phyloP scores from a whole-genome alignment of 768 basidiomycete genomes.

The Tulasnella sp. region DNA sequence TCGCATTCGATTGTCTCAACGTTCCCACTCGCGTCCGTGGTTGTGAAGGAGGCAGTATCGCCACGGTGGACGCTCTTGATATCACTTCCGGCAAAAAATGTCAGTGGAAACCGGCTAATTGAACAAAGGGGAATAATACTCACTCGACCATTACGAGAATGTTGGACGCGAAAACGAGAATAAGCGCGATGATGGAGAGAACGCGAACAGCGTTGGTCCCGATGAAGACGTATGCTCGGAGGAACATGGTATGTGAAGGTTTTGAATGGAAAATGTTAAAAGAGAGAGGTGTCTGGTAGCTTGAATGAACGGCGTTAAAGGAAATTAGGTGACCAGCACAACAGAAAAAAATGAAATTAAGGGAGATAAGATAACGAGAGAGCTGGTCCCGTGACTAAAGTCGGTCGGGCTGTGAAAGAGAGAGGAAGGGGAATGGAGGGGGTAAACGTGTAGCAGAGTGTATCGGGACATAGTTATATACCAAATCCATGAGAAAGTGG shows the following conservation, averaged over 20 bases:
- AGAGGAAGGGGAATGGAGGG: too few species aligned
- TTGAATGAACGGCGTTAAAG: too few species aligned
- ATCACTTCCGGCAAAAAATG: conserved; percentile 27
- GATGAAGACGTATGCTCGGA: conserved; percentile 40
- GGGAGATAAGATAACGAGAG: too few species aligned
- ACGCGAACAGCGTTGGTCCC: conserved; percentile 67
- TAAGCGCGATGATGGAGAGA: conserved; percentile 65
- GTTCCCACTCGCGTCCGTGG: conserved; percentile 25
- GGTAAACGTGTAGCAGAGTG: too few species aligned
- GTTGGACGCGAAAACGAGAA: conserved; percentile 57
- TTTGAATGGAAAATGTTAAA: neutral
- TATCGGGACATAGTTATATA: too few species aligned
- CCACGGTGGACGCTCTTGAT: conserved; percentile 57
- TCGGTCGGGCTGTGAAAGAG: too few species aligned
- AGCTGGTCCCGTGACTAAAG: too few species aligned
- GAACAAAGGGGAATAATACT: conserved; percentile 22
- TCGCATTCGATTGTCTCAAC: conserved; percentile 44
- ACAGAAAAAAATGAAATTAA: too few species aligned
- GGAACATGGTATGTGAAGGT: neutral
- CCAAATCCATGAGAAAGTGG: too few species aligned
- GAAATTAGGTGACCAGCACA: too few species aligned
- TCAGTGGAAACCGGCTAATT: conserved; percentile 21
- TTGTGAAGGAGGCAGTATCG: conserved; percentile 20
- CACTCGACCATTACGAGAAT: conserved; percentile 14
- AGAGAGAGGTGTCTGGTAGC: too few species aligned